Evolutionary conservation across 2,329 filamentous ascomycete species (phyloP), one percentile per base, ranked within the genome.

Genomic region (Anisogramma anomala): DNA sequence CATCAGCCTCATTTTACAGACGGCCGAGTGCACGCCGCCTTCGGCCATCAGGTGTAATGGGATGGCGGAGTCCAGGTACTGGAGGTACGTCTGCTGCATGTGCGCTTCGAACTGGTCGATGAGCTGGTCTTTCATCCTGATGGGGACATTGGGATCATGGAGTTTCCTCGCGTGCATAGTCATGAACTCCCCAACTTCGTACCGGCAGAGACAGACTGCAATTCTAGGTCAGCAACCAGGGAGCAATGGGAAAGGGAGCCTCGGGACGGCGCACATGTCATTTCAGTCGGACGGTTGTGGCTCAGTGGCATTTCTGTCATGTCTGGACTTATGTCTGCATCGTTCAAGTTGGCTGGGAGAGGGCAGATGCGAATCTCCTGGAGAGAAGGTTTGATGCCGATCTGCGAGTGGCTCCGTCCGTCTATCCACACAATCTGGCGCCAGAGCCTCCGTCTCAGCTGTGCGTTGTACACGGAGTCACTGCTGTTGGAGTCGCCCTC

Each of bases 81-180:
- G 32, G 6, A 62, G 47, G 40, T 57, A 59, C n/a, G 52, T 52
- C 4, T 54, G 46, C 19, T 59, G 49, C 11, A 61, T 48, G 3
- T 27, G 43, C 20, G 46, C 44, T 18, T 53, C 48, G 3, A 57
- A 46, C 0, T 43, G 46, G 14, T 50, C 48, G 7, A 66, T 49
- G 45, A 50, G 54, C 14, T 62, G 47, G 7, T 52, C 32, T 25
- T 50, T 52, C 6, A 46, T 45, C 6, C 46, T 40, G 17, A 49
- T 32, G 7, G 49, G 36, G 7, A 50, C 36, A 7, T 20, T 22
- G 5, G 46, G 46, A 31, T 50, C 70, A 44, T 70, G 63, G 10
- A 73, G 59, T 42, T 71, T 59, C 27, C 60, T 62, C 0, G 52
- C 34, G 20, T 55, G 57, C 36, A 61, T 51, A 11, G 64, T 58